phyloP scores from a whole-genome alignment of 306 rosid species.

The Spatholobus suberectus region DNA sequence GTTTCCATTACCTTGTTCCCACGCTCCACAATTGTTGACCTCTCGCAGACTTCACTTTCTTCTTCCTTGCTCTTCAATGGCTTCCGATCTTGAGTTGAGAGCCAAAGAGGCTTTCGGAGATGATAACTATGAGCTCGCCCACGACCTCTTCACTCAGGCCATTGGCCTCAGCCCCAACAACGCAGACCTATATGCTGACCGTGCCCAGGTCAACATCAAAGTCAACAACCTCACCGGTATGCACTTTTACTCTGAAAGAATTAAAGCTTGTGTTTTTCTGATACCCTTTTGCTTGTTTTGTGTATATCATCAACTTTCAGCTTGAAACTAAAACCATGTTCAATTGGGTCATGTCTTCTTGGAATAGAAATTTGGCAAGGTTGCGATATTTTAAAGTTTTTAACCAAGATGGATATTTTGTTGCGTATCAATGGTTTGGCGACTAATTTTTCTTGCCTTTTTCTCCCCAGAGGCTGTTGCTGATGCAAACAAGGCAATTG shows the following conservation, averaged over 20 bases:
- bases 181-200: slow-evolving; percentile 64
- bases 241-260: not conserved
- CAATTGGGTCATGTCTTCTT: not conserved
- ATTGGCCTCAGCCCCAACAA: slow-evolving; percentile 53
- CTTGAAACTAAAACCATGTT: not conserved
- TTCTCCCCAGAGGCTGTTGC: slow-evolving; percentile 67
- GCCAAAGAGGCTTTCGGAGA: slow-evolving; percentile 78
- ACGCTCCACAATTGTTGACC: not conserved
- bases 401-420: not conserved
- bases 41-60: not conserved
- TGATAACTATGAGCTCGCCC: slow-evolving; percentile 73
- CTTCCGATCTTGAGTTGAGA: slow-evolving; percentile 65
- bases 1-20: not conserved
- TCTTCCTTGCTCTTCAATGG: slow-evolving; percentile 53
- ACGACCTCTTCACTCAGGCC: slow-evolving; percentile 60
- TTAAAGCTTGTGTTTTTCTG: slow-evolving; percentile 15
- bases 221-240: slow-evolving; percentile 58
- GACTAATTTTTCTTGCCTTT: not conserved
- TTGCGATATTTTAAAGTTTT: too few species aligned
- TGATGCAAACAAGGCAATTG: slow-evolving; percentile 79
- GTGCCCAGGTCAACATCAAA: slow-evolving; percentile 90
- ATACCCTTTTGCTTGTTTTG: not conserved
- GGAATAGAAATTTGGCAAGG: not conserved
- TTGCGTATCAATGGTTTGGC: not conserved
- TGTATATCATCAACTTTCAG: not conserved